Conservation (phyloP, 2,329 filamentous ascomycete genomes). For the Aspergillus novoparasiticus region DNA sequence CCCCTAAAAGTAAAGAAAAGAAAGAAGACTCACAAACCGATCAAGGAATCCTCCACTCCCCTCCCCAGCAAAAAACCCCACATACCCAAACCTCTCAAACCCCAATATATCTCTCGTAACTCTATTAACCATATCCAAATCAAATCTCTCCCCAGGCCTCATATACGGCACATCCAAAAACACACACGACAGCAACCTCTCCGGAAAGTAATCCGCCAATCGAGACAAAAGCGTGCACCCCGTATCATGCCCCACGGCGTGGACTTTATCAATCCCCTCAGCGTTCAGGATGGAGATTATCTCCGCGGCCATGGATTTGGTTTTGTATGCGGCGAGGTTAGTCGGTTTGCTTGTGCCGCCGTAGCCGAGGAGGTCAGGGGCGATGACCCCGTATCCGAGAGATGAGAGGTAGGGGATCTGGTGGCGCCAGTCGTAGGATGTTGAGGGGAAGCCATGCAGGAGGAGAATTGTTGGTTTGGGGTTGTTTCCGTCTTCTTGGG, state of each 20-base stretch:
- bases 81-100: conserved; percentile 28
- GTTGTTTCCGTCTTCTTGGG: background rate
- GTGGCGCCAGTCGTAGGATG: conserved; percentile 47
- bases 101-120: conserved; percentile 23
- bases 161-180: conserved; percentile 27
- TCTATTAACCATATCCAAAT: conserved; percentile 24
- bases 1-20: background rate
- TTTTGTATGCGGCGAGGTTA: conserved; percentile 28
- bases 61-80: conserved; percentile 23
- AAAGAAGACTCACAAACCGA: conserved; percentile 24
- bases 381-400: conserved; percentile 48
- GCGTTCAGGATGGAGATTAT: conserved; percentile 37
- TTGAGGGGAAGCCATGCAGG: conserved; percentile 55
- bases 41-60: conserved; percentile 21
- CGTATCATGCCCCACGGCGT: conserved; percentile 30
- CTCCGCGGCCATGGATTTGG: conserved; percentile 36
- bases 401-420: conserved; percentile 40
- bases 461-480: conserved; percentile 45
- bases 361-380: conserved; percentile 46
- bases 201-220: conserved; percentile 27
- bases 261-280: conserved; percentile 23
- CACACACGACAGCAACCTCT: conserved; percentile 19
- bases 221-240: conserved; percentile 29
- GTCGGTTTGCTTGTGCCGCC: conserved; percentile 38
- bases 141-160: conserved; percentile 22